Percentiles rank a stretch among this genome's conserved stretches.
Evolutionary conservation across 2,329 filamentous ascomycete species (phyloP).

Genomic region (Fusarium sp.): DNA sequence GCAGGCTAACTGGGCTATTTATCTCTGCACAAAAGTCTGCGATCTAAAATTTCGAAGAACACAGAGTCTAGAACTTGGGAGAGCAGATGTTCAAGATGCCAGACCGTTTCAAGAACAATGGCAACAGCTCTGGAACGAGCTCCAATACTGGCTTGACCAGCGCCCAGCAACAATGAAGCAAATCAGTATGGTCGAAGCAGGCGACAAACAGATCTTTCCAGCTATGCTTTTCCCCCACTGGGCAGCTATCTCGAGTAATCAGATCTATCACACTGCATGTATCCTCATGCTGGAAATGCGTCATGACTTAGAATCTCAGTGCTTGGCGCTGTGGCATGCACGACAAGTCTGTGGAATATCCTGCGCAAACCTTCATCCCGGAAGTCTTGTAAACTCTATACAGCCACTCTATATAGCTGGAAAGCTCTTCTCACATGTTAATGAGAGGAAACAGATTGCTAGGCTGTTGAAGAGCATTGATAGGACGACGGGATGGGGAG

Average conservation of each 20-base stretch:
- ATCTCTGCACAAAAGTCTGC: constrained; percentile 60
- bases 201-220: constrained; percentile 52
- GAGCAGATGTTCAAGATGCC: constrained; percentile 49
- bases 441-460: constrained; percentile 48
- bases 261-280: constrained; percentile 62
- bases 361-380: constrained; percentile 59
- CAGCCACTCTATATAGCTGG: constrained; percentile 63
- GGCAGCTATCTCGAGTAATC: constrained; percentile 62
- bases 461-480: constrained; percentile 57
- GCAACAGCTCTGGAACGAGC: constrained; percentile 55
- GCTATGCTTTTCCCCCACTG: constrained; percentile 59
- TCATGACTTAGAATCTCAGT: constrained; percentile 43
- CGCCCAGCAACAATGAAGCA: constrained; percentile 52
- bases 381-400: constrained; percentile 62
- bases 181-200: constrained; percentile 30
- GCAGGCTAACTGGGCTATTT: constrained; percentile 65
- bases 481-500: constrained; percentile 59
- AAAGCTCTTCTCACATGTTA: constrained; percentile 56
- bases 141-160: constrained; percentile 56
- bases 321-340: constrained; percentile 54
- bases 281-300: constrained; percentile 58
- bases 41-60: constrained; percentile 53
- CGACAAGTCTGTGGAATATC: constrained; percentile 63
- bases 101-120: constrained; percentile 53
- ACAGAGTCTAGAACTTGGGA: constrained; percentile 51